phyloP scores from a whole-genome alignment of 441 rosid genomes.

The Arabidopsis hybrid region DNA sequence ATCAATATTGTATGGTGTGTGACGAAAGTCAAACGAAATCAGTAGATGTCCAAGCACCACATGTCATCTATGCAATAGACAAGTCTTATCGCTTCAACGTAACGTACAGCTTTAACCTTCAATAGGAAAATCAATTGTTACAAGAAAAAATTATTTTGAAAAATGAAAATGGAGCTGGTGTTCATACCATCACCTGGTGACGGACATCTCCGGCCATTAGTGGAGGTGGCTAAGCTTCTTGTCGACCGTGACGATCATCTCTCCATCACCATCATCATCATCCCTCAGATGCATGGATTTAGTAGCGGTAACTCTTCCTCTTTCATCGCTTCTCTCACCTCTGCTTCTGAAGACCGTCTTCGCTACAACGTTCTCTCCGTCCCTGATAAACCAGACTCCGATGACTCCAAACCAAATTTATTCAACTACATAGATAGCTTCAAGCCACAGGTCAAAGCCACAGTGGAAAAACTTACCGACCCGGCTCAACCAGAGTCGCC shows the following conservation, averaged over 20 bases:
- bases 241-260: slow-evolving; percentile 50
- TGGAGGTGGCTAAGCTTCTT: slow-evolving; percentile 59
- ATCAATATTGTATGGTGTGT: not conserved
- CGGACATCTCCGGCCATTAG: slow-evolving; percentile 59
- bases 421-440: slow-evolving; percentile 22
- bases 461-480: slow-evolving; percentile 22
- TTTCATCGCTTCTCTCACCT: slow-evolving; percentile 41
- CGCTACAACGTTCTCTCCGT: slow-evolving; percentile 33
- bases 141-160: not conserved
- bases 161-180: slow-evolving; percentile 53
- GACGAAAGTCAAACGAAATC: not conserved
- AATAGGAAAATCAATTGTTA: not conserved
- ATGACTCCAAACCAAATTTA: slow-evolving; percentile 10
- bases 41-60: slow-evolving; percentile 3
- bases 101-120: not conserved
- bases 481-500: slow-evolving; percentile 35
- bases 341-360: slow-evolving; percentile 37
- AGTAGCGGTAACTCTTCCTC: slow-evolving; percentile 17
- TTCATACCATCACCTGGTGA: slow-evolving; percentile 57
- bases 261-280: slow-evolving; percentile 54
- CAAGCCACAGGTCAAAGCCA: slow-evolving; percentile 38
- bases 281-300: slow-evolving; percentile 36
- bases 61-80: slow-evolving; percentile 24
- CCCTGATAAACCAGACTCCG: slow-evolving; percentile 20
- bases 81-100: slow-evolving; percentile 23